Base-by-base conservation (phyloP, 345 rosid species). In the Hypericum perforatum region DNA sequence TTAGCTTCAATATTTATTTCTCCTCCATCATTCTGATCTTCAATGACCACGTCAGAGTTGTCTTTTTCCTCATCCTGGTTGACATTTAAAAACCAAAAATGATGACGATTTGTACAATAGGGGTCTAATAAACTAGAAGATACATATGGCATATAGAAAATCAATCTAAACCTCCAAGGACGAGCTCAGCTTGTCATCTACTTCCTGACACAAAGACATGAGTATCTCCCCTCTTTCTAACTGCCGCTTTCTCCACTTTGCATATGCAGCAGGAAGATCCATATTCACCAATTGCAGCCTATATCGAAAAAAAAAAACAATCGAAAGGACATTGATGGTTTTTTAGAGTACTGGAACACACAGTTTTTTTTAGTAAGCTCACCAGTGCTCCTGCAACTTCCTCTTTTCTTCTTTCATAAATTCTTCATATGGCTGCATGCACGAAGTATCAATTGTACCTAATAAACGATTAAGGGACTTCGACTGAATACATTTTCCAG, bases 401-500 rank as follows among this genome's bases (percentile, higher is more conserved):
- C 74, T 85, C 73, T 63, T 63, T 54, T 92, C 97, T 65, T 92
- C 97, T 79, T 84, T 86, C 67, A 85, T 81, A 65, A 85, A 88
- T 58, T 83, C 70, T 78, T 82, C 90, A 59, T 83, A 92, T 9
- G 98, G 95, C 57, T 76, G 91, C 51, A 88, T 86, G 51, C 73
- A 78, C 76, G 83, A 74, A 48, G 57, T 63, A 67, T 74, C 70
- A 62, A 82, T 70, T 75, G 77, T 69, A 53, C 98, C 98, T 54
- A 89, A 67, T 45, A 89, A 76, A 66, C 76, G 69, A 64, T 74
- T 77, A 46, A 88, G 84, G 58, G 84, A 82, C 74, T 70, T 72
- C 12, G 81, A 82, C 59, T 81, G 85, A 62, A 88, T 80, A 73
- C 82, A 74, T 69, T 80, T 73, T 56, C 98, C 95, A 70, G 94